Evolutionary conservation across 768 basidiomycete species (phyloP).

Genomic region (Mycena rebaudengoi): DNA sequence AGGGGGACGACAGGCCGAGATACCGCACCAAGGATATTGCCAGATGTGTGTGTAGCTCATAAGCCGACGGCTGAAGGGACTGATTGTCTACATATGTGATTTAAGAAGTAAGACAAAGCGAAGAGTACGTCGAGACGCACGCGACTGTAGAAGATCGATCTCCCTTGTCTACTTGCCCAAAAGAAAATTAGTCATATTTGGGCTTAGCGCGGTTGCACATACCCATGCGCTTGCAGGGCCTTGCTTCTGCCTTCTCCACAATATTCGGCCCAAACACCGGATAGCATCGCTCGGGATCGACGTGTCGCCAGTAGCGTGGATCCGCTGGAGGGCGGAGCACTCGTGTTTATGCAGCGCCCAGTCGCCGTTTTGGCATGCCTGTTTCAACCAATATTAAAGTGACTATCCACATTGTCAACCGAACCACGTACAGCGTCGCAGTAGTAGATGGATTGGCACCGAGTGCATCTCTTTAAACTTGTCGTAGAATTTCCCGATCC

Average conservation of each 20-base stretch:
- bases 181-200: neutral
- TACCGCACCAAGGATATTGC: constrained; percentile 81
- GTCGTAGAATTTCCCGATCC: constrained; percentile 42
- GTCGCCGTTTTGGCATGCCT: constrained; percentile 78
- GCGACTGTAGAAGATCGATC: constrained; percentile 77
- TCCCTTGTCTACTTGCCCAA: constrained; percentile 63
- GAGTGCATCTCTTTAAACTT: constrained; percentile 74
- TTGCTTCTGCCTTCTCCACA: constrained; percentile 69
- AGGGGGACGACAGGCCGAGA: constrained; percentile 64
- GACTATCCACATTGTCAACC: too few species aligned
- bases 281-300: constrained; percentile 80
- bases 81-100: constrained; percentile 57
- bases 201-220: constrained; percentile 28
- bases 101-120: neutral
- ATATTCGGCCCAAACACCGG: constrained; percentile 77
- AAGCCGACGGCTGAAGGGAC: constrained; percentile 54
- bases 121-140: constrained; percentile 51
- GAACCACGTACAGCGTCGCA: constrained; percentile 76
- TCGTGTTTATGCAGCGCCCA: constrained; percentile 83
- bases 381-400: too few species aligned
- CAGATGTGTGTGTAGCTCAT: constrained; percentile 71
- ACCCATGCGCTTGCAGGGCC: constrained; percentile 69
- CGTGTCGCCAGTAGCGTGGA: constrained; percentile 56
- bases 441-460: constrained; percentile 76
- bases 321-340: constrained; percentile 69